These are phyloP conservation scores for Cystoderma amianthinum DNA, from an alignment of 768 basidiomycete species.

Conservation along the genomic window DNA sequence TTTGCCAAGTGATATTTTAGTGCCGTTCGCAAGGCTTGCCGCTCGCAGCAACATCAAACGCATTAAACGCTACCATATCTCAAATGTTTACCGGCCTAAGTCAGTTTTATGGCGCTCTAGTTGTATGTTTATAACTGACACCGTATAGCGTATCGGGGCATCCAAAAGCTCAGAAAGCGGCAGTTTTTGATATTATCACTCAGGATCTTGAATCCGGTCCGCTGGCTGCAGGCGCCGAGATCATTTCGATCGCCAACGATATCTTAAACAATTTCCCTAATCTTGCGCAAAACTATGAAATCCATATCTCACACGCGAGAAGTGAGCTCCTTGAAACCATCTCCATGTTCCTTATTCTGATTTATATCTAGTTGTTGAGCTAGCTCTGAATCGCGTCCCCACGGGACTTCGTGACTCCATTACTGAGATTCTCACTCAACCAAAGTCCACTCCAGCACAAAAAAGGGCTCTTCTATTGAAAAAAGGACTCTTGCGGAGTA, in stretches of 20 bases:
- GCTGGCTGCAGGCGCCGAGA: slow-evolving; percentile 66
- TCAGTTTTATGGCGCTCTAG: slow-evolving; percentile 17
- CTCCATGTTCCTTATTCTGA: not conserved
- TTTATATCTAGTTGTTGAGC: slow-evolving; percentile 53
- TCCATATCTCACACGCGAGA: slow-evolving; percentile 72
- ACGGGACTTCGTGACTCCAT: slow-evolving; percentile 46
- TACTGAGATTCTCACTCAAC: slow-evolving; percentile 57
- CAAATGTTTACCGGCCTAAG: slow-evolving; percentile 67
- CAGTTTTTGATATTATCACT: slow-evolving; percentile 80
- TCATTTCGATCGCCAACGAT: slow-evolving; percentile 61
- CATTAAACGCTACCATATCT: slow-evolving; percentile 81
- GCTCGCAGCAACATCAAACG: slow-evolving; percentile 56
- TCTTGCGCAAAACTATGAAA: slow-evolving; percentile 59
- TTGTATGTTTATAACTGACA: slow-evolving; percentile 3
- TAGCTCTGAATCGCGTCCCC: slow-evolving; percentile 56
- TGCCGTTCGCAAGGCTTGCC: slow-evolving; percentile 81
- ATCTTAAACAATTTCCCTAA: slow-evolving; percentile 70
- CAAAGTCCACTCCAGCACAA: slow-evolving; percentile 59
- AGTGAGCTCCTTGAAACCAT: slow-evolving; percentile 35
- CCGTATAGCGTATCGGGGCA: slow-evolving; percentile 50
- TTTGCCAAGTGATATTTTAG: slow-evolving; percentile 64
- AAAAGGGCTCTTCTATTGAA: slow-evolving; percentile 65
- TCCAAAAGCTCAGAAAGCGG: slow-evolving; percentile 66
- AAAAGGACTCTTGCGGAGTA: slow-evolving; percentile 59
- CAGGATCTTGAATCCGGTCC: slow-evolving; percentile 60